Percentiles rank a stretch among this genome's conserved stretches.
Conservation (phyloP, 1,139 yeast species). For the Debaryomyces coudertii region DNA sequence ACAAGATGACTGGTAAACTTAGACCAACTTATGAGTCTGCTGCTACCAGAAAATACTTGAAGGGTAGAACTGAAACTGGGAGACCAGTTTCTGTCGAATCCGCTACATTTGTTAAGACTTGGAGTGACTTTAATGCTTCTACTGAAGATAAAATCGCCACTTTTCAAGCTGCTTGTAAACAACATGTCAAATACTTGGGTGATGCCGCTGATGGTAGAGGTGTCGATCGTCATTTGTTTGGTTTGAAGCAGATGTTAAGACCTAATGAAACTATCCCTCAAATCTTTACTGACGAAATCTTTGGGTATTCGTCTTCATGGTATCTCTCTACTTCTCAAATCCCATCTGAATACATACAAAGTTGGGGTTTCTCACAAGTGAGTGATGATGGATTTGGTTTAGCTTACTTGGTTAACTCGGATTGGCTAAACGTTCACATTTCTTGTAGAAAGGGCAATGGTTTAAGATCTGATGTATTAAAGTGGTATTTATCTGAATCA, state of each 20-base stretch:
- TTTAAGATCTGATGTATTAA: conserved; percentile 66
- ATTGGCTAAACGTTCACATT: conserved; percentile 85
- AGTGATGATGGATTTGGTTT: conserved; percentile 92
- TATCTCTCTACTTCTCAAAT: conserved; percentile 86
- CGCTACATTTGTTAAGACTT: conserved; percentile 70
- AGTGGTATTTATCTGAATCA: conserved; percentile 71
- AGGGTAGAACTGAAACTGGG: conserved; percentile 97
- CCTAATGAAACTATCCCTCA: conserved; percentile 67
- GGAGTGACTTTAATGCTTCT: conserved; percentile 63
- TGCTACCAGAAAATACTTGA: conserved; percentile 84
- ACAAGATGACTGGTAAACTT: conserved; percentile 75
- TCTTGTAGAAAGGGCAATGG: conserved; percentile 74
- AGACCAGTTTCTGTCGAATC: conserved; percentile 84
- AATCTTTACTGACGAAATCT: conserved; percentile 76
- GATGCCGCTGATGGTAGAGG: conserved; percentile 88
- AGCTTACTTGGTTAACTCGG: conserved; percentile 89
- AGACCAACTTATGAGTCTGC: conserved; percentile 97
- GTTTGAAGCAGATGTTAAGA: conserved; percentile 73
- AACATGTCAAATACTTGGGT: conserved; percentile 74
- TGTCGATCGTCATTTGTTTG: conserved; percentile 92
- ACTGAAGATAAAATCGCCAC: conserved; percentile 64
- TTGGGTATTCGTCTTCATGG: conserved; percentile 80
- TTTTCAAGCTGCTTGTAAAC: conserved; percentile 71
- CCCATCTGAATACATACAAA: conserved; percentile 84
- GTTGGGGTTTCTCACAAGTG: conserved; percentile 97